Percentiles rank a stretch among this genome's conserved stretches.
Conservation (phyloP, 208 protist species). For the Endotrypanum monterogeii region DNA sequence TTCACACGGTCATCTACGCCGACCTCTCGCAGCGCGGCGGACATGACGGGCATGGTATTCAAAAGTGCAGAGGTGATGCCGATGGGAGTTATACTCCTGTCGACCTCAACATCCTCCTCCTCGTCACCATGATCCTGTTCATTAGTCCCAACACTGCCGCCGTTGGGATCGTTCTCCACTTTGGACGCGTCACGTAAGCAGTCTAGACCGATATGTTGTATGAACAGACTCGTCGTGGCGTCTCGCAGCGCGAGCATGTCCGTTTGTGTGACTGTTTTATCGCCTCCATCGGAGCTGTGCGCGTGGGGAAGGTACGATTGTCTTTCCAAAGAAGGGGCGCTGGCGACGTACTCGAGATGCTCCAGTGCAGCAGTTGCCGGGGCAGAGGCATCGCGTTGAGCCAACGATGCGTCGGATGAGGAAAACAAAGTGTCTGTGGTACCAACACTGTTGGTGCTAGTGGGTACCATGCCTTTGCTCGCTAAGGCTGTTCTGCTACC, state of each 20-base stretch:
- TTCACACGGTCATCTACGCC: slow-evolving; percentile 33
- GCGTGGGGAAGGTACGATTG: slow-evolving; percentile 19
- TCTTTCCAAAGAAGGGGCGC: slow-evolving; percentile 6
- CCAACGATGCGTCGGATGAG: not conserved
- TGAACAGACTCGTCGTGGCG: slow-evolving; percentile 24
- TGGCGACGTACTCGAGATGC: slow-evolving; percentile 23
- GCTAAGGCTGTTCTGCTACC: not conserved
- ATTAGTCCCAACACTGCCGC: too few species aligned
- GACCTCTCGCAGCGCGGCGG: slow-evolving; percentile 21
- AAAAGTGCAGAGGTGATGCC: not conserved
- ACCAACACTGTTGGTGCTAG: not conserved
- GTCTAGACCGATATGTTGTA: slow-evolving; percentile 17
- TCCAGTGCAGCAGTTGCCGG: slow-evolving; percentile 5
- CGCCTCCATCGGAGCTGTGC: not conserved
- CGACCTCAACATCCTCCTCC: not conserved
- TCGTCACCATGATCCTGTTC: not conserved
- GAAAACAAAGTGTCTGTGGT: not conserved
- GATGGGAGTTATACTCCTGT: not conserved
- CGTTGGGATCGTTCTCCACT: not conserved
- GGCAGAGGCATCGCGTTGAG: not conserved
- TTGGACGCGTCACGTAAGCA: not conserved
- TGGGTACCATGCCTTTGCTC: not conserved
- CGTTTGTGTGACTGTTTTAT: not conserved
- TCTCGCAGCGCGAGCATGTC: slow-evolving; percentile 23
- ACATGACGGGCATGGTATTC: slow-evolving; percentile 8